phyloP scores from a whole-genome alignment of 1,284 basidiomycete genomes.

The Wolfiporia cocos region DNA sequence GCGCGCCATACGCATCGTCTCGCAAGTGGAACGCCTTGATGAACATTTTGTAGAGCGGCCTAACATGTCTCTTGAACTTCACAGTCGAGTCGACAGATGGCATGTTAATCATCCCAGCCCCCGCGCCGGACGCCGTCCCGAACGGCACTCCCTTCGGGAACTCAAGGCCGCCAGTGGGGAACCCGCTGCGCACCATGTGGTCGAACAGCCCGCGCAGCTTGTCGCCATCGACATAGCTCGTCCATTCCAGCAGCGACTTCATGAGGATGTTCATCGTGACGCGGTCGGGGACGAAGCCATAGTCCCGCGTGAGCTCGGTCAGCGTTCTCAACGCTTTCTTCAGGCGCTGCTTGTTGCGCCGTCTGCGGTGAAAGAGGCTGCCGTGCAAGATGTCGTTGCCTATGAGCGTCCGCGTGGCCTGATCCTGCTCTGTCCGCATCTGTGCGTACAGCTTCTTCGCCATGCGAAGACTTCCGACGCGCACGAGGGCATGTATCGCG shows the following conservation, averaged over 20 bases:
- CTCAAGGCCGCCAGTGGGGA: conserved; percentile 37
- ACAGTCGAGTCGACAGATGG: conserved; percentile 32
- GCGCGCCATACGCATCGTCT: conserved; percentile 46
- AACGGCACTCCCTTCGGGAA: conserved; percentile 19
- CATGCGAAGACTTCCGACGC: conserved; percentile 19
- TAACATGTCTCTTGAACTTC: conserved; percentile 48
- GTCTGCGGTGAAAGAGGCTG: conserved; percentile 24
- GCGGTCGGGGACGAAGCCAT: conserved; percentile 49
- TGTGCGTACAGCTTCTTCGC: conserved; percentile 37
- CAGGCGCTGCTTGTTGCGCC: conserved; percentile 37
- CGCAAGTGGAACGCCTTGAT: conserved; percentile 53
- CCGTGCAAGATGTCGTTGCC: conserved; percentile 54
- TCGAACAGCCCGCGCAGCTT: conserved; percentile 54
- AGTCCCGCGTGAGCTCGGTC: conserved; percentile 31
- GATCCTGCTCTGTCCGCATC: conserved; percentile 23
- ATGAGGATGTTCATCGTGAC: conserved; percentile 61
- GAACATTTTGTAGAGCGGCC: conserved; percentile 67
- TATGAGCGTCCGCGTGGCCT: conserved; percentile 31
- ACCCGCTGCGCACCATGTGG: conserved; percentile 48
- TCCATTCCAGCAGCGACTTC: conserved; percentile 49
- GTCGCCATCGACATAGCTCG: conserved; percentile 30
- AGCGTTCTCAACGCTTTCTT: conserved; percentile 35
- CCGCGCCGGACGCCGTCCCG: conserved; percentile 4
- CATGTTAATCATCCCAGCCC: conserved; percentile 21
- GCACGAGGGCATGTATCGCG: conserved; percentile 13